Evolutionary conservation across 805 yeast species (phyloP), one percentile per base, ranked within the genome.

Genomic region (Yarrowia keelungensis): DNA sequence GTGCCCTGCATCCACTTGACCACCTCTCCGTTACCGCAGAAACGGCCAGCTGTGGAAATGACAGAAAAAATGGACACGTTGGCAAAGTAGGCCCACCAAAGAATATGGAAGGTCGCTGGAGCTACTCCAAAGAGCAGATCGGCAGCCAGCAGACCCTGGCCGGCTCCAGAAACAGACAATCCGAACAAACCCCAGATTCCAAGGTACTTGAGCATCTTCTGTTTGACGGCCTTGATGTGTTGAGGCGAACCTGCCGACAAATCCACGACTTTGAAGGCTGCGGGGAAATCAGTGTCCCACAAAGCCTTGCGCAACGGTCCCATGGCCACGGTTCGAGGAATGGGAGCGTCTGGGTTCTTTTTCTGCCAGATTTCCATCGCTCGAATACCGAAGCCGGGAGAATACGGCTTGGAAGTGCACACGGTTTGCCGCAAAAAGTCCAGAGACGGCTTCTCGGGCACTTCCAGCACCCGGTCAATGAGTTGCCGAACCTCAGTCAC

Each of bases 1-100:
- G 90, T 86, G 5, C 91, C 91, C 70, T 83, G 83, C 59, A 82
- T 84, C 88, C 91, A 90, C 58, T 85, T 82, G 70, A 88, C 79
- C 71, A 79, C 81, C 67, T 82, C 83, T 12, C 89, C 89, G 22
- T 87, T 84, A 14, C 85, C 85, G 19, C 82, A 81, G 42, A 81
- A 81, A 61, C 83, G 77, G 16, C 85, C 85, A 15, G 84, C 83
- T 22, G 82, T 76, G 1, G 87, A 81, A 69, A 85, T 76, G 4
- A 84, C 77, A 0, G 82, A 83, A 69, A 85, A 80, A 49, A 84
- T 78, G 5, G 85, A 78, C 41, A 85, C 77, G 68, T 85, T 86
- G 16, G 79, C 76, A 14, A 85, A 71, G 74, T 86, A 87, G 0
- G 86, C 81, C 35, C 80, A 76, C 15, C 83, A 77, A 85, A 86